phyloP scores from a whole-genome alignment of 345 rosid species.

The Murraya koenigii region DNA sequence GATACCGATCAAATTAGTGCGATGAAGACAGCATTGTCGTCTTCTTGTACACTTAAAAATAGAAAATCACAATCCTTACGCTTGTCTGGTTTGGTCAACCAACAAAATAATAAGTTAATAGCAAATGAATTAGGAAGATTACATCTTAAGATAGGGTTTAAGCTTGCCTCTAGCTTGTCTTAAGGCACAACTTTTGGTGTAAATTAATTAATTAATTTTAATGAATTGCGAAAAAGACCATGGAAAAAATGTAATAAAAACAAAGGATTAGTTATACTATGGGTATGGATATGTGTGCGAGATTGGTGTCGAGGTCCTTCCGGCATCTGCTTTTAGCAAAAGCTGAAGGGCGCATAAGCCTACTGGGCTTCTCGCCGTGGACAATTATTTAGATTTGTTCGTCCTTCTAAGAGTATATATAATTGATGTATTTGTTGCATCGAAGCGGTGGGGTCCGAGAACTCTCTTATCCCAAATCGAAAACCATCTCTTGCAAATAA shows the following conservation, averaged over 20 bases:
- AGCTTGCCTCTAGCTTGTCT: background rate
- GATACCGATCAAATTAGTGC: background rate
- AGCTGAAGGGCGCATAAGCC: background rate
- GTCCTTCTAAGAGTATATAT: background rate
- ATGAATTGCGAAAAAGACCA: background rate
- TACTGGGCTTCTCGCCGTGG: background rate
- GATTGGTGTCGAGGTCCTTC: background rate
- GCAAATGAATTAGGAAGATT: too few relatives aligned
- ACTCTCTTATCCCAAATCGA: background rate
- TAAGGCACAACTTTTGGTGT: background rate
- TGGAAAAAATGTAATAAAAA: background rate
- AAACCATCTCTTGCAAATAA: background rate
- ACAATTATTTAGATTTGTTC: slow-evolving; percentile 5
- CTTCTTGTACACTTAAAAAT: background rate
- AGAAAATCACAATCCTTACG: background rate
- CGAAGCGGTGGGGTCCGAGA: background rate
- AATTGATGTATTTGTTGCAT: background rate
- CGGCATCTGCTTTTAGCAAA: slow-evolving; percentile 1
- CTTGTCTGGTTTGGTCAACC: background rate
- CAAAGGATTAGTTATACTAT: slow-evolving; percentile 3
- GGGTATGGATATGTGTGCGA: background rate
- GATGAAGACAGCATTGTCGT: background rate
- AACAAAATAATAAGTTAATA: background rate
- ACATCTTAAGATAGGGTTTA: background rate
- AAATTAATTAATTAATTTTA: background rate